Base-by-base conservation (phyloP, 2,329 filamentous ascomycete genomes). In the Talaromyces sp. region DNA sequence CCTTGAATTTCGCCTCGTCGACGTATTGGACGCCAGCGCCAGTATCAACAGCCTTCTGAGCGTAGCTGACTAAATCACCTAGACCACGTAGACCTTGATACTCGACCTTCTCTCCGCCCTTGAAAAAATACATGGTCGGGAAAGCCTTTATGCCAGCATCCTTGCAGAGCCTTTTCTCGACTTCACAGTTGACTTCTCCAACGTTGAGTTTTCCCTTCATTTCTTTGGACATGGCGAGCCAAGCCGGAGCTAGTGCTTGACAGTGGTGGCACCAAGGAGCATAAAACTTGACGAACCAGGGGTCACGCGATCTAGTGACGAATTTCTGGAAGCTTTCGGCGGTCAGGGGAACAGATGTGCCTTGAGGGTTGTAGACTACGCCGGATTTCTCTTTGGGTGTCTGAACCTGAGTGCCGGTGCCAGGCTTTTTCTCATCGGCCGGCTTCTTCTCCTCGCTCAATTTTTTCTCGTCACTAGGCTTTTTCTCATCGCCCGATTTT, bases 271-370 rank as follows among this genome's bases (percentile, higher is more conserved):
- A 99, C 94, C 93, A 97, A 6, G 94, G 95, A 19, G 91, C 92
- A 73, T 97, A 97, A 74, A 99, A 97, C 76, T 99, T 99, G 81
- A 99, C 87, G 71, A 99, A 97, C 94, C 94, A 99, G 6, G 92
- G 88, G 64, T 97, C 92, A 64, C 90, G 86, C 0, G 91, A 92
- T 72, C 88, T 89, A 3, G 91, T 96, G 53, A 99, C 92, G 41
- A 88, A 80, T 61, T 85, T 86, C 72, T 95, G 88, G 79, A 99
- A 99, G 64, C 81, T 90, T 71, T 97, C 92, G 0, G 90, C 88
- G 2, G 87, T 92, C 57, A 99, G 82, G 7, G 87, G 77, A 35
- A 91, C 81, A 7, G 91, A 95, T 17, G 83, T 79, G 7, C 94
- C 94, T 46, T 88, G 81, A 3, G 85, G 83, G 66, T 99, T 97